Percentiles rank a stretch among this genome's conserved stretches.
These are phyloP conservation scores for Flaveria robusta DNA, from an alignment of 129 eudicot species.

Conservation along the genomic window DNA sequence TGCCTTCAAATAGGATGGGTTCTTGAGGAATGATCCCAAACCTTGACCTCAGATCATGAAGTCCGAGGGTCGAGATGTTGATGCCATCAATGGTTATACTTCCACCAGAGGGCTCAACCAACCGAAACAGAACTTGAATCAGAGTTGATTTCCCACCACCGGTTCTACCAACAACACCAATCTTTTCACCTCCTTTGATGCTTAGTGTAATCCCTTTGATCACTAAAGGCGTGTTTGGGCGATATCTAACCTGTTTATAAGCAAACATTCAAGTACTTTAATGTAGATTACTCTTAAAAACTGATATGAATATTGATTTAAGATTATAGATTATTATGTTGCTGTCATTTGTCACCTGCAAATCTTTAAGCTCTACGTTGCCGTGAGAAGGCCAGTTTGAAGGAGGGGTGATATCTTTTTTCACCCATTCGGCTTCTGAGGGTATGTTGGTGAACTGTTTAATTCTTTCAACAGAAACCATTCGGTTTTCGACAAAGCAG, in stretches of 20 bases:
- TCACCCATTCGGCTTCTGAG: conserved; percentile 78
- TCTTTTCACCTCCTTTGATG: conserved; percentile 76
- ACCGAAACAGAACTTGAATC: conserved; percentile 75
- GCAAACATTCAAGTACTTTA: conserved; percentile 12
- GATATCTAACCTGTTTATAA: conserved; percentile 65
- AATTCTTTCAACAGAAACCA: conserved; percentile 91
- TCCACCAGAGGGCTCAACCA: conserved; percentile 87
- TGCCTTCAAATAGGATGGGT: conserved; percentile 87
- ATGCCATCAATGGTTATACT: conserved; percentile 63
- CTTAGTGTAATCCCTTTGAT: conserved; percentile 67
- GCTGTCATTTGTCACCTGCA: conserved; percentile 52
- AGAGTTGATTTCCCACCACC: conserved; percentile 92
- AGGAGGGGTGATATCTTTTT: conserved; percentile 55
- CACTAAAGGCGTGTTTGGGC: conserved; percentile 71
- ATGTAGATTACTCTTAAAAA: background rate
- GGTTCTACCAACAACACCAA: conserved; percentile 85
- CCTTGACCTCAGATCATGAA: conserved; percentile 85
- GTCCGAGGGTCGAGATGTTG: conserved; percentile 65
- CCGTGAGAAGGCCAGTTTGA: conserved; percentile 75
- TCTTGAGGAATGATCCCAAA: conserved; percentile 97
- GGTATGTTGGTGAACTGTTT: conserved; percentile 74
- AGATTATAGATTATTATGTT: background rate
- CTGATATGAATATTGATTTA: background rate
- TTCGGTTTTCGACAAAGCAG: conserved; percentile 67
- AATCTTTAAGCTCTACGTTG: conserved; percentile 57